These are phyloP conservation scores for Crithidia expoeki DNA, from an alignment of 208 protist genomes.

Conservation along the genomic window DNA sequence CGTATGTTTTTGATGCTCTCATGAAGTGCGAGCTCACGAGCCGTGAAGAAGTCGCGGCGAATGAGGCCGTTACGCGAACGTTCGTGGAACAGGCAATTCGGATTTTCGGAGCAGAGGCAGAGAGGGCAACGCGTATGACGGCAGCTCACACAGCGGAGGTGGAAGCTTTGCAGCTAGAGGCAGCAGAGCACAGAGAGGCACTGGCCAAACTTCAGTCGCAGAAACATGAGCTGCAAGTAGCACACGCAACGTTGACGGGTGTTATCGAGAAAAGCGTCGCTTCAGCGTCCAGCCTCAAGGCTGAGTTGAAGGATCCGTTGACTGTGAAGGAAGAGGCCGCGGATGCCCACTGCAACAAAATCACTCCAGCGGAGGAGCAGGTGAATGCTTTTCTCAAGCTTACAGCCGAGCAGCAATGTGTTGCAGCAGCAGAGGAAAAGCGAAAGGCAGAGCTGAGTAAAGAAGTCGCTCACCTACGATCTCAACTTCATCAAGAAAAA, in stretches of 20 bases:
- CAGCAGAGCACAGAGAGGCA: neutral
- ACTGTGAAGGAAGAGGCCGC: neutral
- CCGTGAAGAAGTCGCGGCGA: neutral
- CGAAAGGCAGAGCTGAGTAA: conserved; percentile 1
- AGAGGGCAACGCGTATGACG: neutral
- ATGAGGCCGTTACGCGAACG: conserved; percentile 1
- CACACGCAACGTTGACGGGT: neutral
- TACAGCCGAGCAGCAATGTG: neutral
- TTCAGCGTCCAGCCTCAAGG: neutral
- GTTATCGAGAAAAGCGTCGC: neutral
- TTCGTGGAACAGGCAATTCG: neutral
- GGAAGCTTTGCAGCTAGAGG: neutral
- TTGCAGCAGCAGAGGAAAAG: neutral
- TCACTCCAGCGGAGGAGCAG: neutral
- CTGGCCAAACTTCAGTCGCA: neutral
- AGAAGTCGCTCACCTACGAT: neutral
- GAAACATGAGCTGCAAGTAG: neutral
- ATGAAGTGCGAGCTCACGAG: neutral
- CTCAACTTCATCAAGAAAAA: neutral
- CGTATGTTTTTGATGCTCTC: neutral
- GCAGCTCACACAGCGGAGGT: conserved; percentile 5
- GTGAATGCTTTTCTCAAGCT: neutral
- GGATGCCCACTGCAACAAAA: neutral
- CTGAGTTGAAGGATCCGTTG: conserved; percentile 1
- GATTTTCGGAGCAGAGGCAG: neutral